These are phyloP conservation scores for Colletotrichum shisoi DNA, from an alignment of 2,329 filamentous ascomycete genomes.

Conservation along the genomic window DNA sequence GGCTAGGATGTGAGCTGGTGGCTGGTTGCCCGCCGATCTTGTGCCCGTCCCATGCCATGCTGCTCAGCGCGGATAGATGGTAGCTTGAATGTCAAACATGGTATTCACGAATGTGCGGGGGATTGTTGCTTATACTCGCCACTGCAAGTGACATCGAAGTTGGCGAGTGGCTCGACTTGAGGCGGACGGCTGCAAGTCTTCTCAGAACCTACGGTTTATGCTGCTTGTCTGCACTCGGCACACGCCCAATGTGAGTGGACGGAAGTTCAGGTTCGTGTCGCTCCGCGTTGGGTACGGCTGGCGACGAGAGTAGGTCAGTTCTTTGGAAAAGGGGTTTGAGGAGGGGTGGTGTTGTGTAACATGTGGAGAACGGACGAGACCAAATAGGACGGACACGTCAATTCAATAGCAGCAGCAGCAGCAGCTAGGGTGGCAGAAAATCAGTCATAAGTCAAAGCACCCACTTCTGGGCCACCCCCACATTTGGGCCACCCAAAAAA, in stretches of 20 bases:
- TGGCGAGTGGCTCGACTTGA: background rate
- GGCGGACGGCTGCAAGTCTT: background rate
- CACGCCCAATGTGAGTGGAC: background rate
- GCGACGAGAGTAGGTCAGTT: background rate
- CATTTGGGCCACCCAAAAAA: no score
- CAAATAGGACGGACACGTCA: background rate
- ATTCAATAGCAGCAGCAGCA: constrained; percentile 1
- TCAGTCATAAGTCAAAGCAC: no score
- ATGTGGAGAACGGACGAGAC: background rate
- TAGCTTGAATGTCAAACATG: background rate
- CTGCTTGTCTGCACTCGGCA: background rate
- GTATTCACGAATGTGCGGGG: background rate
- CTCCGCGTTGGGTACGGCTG: background rate
- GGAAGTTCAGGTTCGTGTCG: background rate
- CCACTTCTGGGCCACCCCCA: no score
- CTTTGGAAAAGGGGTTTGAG: background rate
- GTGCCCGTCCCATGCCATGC: background rate
- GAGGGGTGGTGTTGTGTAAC: background rate
- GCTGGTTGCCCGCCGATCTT: background rate
- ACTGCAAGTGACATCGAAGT: background rate
- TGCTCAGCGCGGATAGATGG: background rate
- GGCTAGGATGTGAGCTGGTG: background rate
- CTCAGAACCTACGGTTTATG: background rate
- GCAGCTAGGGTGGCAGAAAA: background rate
- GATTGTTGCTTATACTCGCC: background rate